Base-by-base conservation (phyloP, 2,329 filamentous ascomycete species). In the Alternaria hordeiaustralica region DNA sequence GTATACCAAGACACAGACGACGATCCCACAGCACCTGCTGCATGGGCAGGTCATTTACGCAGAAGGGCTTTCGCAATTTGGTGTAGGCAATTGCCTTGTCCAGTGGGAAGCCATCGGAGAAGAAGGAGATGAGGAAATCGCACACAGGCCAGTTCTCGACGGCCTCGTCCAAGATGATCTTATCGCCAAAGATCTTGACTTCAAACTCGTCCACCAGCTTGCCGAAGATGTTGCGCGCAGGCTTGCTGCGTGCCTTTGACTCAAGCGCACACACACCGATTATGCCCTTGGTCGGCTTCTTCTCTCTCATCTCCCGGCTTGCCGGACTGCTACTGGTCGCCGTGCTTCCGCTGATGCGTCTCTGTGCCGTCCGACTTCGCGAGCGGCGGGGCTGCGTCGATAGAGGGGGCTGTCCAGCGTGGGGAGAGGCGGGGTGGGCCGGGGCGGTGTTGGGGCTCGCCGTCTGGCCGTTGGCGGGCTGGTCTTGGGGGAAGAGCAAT, bases 1-100 rank as follows among this genome's bases (percentile, higher is more conserved):
- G 85, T 30, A 99, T 91, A 60, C 88, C 89, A 20, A 99, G 86
- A 72, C 96, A 98, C 23, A 98, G 85, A 33, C 96, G 90, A 51
- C 96, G 89, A 79, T 99, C 96, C 96, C 96, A 99, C 4, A 99
- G 84, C 6, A 99, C 89, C 79, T 96, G 94, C 79, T 99, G 96
- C 93, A 99, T 97, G 1, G 94, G 92, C 46, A 99, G 85, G 79
- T 99, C 95, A 77, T 99, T 99, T 76, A 99, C 94, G 77, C 95
- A 97, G 73, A 97, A 98, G 0, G 96, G 96, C 77, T 97, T 97
- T 60, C 96, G 90, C 11, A 97, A 87, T 75, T 94, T 93, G 65
- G 94, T 93, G 79, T 99, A 99, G 33, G 94, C 93, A 72, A 99
- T 97, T 6, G 96, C 96, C 79, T 99, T 99, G 70, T 98, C 94